Percentiles rank a stretch among this genome's conserved stretches.
Evolutionary conservation across 768 basidiomycete species (phyloP).

Genomic region (Suillus discolor): DNA sequence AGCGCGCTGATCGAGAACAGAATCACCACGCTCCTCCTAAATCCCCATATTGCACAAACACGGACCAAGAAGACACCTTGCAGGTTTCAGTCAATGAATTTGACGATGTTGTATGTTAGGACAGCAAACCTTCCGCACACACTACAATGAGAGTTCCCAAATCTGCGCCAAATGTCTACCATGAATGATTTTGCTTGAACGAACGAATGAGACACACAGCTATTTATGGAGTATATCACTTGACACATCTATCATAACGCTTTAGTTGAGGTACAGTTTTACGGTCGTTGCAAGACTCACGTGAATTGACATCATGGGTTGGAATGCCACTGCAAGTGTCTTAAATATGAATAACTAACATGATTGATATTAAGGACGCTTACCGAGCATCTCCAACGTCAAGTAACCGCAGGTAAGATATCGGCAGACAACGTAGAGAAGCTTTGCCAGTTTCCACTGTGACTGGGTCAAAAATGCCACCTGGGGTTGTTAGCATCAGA

Average conservation of each 20-base stretch:
- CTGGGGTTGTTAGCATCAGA: neutral
- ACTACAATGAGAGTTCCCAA: neutral
- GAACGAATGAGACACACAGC: neutral
- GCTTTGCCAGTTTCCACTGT: neutral
- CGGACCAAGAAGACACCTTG: neutral
- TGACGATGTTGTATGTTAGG: too few relatives aligned
- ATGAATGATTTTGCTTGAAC: neutral
- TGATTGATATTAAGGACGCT: neutral
- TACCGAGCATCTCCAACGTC: neutral
- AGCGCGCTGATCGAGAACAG: neutral
- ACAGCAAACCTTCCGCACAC: slow-evolving; percentile 5
- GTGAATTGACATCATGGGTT: slow-evolving; percentile 3
- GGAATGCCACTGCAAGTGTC: neutral
- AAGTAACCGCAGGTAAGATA: slow-evolving; percentile 7
- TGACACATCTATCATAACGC: neutral
- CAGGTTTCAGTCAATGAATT: too few relatives aligned
- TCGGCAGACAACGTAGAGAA: slow-evolving; percentile 14
- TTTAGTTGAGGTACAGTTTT: neutral
- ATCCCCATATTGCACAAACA: slow-evolving; percentile 3
- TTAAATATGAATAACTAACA: neutral
- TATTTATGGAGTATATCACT: slow-evolving; percentile 1
- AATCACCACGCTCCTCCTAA: neutral
- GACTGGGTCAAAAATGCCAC: slow-evolving; percentile 2
- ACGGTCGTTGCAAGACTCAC: neutral
- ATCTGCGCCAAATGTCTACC: neutral